Evolutionary conservation across 2,329 filamentous ascomycete species (phyloP).

Genomic region (Trichoderma sp.): DNA sequence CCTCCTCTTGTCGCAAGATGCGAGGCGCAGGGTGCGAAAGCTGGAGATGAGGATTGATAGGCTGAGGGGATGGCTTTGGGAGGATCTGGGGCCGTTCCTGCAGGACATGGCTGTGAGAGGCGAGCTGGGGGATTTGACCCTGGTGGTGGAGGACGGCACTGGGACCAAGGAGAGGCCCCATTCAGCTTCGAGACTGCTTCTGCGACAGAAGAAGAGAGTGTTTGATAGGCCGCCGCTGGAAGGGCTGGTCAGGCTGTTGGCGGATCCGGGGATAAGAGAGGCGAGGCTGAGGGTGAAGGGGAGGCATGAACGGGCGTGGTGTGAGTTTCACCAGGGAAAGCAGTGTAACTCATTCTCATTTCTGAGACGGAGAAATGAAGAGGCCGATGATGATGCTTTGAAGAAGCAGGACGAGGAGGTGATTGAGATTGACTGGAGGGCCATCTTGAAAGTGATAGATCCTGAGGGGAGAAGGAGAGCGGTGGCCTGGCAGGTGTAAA

Average conservation of each 20-base stretch:
- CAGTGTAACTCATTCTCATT: neutral
- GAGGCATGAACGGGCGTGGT: conserved; percentile 43
- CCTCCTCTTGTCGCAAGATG: conserved; percentile 29
- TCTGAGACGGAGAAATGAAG: neutral
- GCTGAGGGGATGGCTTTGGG: conserved; percentile 37
- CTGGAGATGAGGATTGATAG: conserved; percentile 34
- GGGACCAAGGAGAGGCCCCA: neutral
- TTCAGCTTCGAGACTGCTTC: conserved; percentile 20
- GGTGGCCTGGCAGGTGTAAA: conserved; percentile 16
- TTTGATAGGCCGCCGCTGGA: conserved; percentile 35
- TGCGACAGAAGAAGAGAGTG: conserved; percentile 23
- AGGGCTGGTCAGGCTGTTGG: conserved; percentile 43
- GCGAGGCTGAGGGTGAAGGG: conserved; percentile 42
- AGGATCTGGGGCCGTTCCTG: conserved; percentile 33
- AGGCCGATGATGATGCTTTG: neutral
- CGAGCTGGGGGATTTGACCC: conserved; percentile 30
- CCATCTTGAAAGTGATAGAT: conserved; percentile 34
- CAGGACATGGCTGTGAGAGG: conserved; percentile 37
- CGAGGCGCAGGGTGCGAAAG: conserved; percentile 31
- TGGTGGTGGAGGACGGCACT: conserved; percentile 10
- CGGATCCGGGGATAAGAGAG: conserved; percentile 47
- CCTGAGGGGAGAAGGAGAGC: conserved; percentile 32
- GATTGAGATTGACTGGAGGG: conserved; percentile 37
- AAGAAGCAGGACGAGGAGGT: conserved; percentile 7
- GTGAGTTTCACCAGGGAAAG: conserved; percentile 41